Evolutionary conservation across 116 monocot species (phyloP).

Genomic region (Trichopus zeylanicus): DNA sequence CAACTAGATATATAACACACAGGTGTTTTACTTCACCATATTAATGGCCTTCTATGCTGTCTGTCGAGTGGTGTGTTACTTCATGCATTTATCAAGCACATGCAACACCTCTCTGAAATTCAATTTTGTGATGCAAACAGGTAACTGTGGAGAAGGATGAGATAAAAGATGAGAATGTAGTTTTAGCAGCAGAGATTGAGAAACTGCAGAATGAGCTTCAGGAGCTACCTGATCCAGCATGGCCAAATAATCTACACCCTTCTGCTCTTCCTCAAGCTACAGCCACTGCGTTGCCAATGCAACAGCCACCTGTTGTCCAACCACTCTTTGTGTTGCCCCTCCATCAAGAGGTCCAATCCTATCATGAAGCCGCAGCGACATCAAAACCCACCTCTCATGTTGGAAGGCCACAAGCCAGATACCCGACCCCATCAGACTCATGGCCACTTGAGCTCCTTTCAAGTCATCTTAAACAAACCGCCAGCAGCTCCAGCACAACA

Average conservation of each 20-base stretch:
- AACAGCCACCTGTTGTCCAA: conserved; percentile 6
- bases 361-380: background rate
- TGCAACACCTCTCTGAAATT: background rate
- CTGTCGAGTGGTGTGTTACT: no score
- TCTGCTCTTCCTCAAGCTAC: conserved; percentile 4
- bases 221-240: conserved; percentile 9
- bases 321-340: conserved; percentile 16
- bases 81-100: no score
- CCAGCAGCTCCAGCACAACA: background rate
- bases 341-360: conserved; percentile 16
- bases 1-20: no score
- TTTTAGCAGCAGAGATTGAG: conserved; percentile 32
- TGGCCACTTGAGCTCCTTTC: conserved; percentile 35
- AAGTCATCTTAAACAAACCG: conserved; percentile 7
- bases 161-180: conserved; percentile 42
- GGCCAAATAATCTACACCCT: conserved; percentile 3
- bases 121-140: conserved; percentile 14
- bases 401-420: conserved; percentile 36
- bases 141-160: conserved; percentile 50
- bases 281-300: conserved; percentile 5
- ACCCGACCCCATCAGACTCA: conserved; percentile 33
- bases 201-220: conserved; percentile 32
- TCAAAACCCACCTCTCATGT: conserved; percentile 17
- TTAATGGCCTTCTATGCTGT: no score
- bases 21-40: no score